phyloP scores from a whole-genome alignment of 2,329 filamentous ascomycete species.

The Decorospora gaudefroyi region DNA sequence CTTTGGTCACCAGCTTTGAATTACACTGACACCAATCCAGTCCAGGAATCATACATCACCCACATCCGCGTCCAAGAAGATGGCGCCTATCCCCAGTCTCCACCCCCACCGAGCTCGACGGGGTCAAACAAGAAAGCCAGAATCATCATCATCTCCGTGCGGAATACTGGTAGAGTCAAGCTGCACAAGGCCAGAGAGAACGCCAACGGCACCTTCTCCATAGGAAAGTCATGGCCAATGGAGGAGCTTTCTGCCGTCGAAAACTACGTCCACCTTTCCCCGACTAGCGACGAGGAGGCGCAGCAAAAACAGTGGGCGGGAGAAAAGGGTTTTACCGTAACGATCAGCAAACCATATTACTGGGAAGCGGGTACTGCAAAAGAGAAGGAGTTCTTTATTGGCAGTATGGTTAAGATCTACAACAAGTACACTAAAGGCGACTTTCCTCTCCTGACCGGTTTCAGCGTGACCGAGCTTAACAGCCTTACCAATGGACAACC shows the following conservation, averaged over 20 bases:
- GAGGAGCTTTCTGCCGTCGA: conserved; percentile 86
- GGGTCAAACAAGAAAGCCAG: conserved; percentile 81
- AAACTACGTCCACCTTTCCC: conserved; percentile 70
- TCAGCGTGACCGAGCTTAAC: conserved; percentile 78
- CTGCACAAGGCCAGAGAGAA: conserved; percentile 98
- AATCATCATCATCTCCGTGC: conserved; percentile 89
- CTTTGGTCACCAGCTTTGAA: background rate
- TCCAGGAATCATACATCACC: conserved; percentile 94
- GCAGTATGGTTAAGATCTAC: conserved; percentile 93
- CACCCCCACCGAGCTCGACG: conserved; percentile 78
- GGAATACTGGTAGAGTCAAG: conserved; percentile 87
- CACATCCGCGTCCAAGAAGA: conserved; percentile 92
- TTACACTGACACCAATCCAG: conserved; percentile 50
- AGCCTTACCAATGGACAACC: conserved; percentile 65
- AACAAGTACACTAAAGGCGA: conserved; percentile 80
- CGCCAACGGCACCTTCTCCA: conserved; percentile 88
- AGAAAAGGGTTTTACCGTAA: conserved; percentile 82
- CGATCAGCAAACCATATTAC: conserved; percentile 91
- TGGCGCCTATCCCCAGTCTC: conserved; percentile 77
- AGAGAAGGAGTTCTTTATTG: conserved; percentile 99
- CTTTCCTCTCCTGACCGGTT: conserved; percentile 77
- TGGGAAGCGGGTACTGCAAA: conserved; percentile 93
- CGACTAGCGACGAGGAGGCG: conserved; percentile 63
- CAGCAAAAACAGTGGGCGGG: conserved; percentile 75
- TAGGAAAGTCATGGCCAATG: conserved; percentile 97